Conservation (phyloP, 208 protist species). For the Trypanosoma melophagium region DNA sequence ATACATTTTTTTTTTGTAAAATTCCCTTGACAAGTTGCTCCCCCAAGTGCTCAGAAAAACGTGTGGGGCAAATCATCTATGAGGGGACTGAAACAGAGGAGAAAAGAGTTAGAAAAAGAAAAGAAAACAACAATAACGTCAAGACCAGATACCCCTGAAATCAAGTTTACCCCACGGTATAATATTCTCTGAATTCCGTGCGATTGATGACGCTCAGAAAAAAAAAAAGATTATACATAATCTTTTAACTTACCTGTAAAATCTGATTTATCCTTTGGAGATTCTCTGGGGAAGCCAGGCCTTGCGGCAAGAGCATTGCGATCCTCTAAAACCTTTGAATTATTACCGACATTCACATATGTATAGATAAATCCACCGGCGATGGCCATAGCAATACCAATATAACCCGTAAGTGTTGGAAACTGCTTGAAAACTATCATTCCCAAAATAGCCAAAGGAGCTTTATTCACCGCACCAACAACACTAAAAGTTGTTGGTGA, state of each 20-base stretch:
- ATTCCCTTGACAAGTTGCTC: neutral
- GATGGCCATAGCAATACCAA: constrained; percentile 76
- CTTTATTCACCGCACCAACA: constrained; percentile 81
- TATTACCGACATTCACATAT: constrained; percentile 42
- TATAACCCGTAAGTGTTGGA: constrained; percentile 60
- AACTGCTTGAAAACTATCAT: constrained; percentile 85
- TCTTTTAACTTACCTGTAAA: neutral
- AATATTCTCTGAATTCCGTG: neutral
- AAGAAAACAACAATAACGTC: too few species aligned
- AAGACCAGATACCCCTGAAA: too few species aligned
- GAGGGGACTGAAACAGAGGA: too few species aligned
- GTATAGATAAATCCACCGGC: constrained; percentile 75
- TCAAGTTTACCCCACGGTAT: too few species aligned
- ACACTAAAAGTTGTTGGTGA: constrained; percentile 91
- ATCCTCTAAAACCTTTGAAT: constrained; percentile 17
- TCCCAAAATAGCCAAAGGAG: constrained; percentile 78
- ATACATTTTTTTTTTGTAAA: constrained; percentile 11
- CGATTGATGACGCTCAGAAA: neutral
- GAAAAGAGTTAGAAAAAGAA: too few species aligned
- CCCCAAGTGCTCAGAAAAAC: too few species aligned
- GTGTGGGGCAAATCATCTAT: too few species aligned
- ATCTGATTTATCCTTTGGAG: neutral
- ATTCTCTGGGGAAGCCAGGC: neutral
- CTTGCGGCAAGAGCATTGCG: neutral
- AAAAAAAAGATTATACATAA: neutral